Evolutionary conservation across 176 grass and related monocot genomes (phyloP), one percentile per base, ranked within the genome.

Genomic region (Miscanthus lutarioriparius): DNA sequence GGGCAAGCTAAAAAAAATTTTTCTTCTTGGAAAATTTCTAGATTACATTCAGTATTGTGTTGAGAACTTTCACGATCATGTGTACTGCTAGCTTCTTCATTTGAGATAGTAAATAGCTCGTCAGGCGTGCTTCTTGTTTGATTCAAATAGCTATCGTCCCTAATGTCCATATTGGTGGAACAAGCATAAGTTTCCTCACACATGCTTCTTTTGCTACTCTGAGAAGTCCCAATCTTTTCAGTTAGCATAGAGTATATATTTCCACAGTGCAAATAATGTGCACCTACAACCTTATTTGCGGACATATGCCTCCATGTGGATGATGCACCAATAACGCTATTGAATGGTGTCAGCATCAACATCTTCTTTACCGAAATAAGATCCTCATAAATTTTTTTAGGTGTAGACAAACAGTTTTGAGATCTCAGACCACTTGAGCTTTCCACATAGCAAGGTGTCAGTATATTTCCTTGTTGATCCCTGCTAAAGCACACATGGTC

Each of bases 311-410:
- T 83, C 90, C 88, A 86, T 27, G 64, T 63, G 37, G 84, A 64
- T 85, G 90, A 81, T 66, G 27, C 67, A 65, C 53, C 75, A 59
- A 82, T 11, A 56, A 86, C 39, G 33, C 63, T 82, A 61, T 69
- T 79, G 68, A 51, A 87, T 72, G 92, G 63, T 76, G 45, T 35
- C 78, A 91, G 83, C 65, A 85, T 47, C 59, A 95, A 62, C 59
- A 19, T 92, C 81, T 70, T 92, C 85, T 91, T 95, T 59, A 93
- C 81, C 28, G 32, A 79, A 73, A 78, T 72, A 72, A 98, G 83
- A 71, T 98, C 77, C 89, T 92, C 85, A 69, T 85, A 93, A 61
- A 64, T 54, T 59, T 77, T 74, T 77, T 75, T 87, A 33, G 82
- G 54, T 56, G 70, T 41, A 22, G 84, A 76, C 23, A 65, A 54